Conservation (phyloP, 2,329 filamentous ascomycete species). For the Talaromyces amestolkiae region DNA sequence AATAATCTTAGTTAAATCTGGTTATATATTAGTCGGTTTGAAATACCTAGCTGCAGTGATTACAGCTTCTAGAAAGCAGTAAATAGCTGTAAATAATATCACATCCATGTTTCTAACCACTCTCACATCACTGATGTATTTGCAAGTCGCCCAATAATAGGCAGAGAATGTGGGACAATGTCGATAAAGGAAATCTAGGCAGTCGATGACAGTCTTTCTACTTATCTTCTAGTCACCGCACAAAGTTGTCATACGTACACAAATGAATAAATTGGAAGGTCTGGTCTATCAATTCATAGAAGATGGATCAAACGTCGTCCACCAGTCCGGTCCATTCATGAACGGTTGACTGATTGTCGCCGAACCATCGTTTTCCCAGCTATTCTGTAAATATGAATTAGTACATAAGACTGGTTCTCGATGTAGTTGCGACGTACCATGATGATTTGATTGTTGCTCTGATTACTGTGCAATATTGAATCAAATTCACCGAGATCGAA, state of each 20-base stretch:
- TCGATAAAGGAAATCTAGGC: background rate
- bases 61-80: no score
- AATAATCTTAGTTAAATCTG: no score
- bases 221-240: no score
- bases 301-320: background rate
- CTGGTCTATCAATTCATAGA: background rate
- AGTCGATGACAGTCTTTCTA: background rate
- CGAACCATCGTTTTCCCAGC: background rate
- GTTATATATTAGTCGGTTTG: no score
- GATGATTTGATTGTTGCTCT: background rate
- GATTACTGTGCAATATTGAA: background rate
- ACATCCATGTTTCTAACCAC: no score
- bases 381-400: background rate
- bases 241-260: background rate
- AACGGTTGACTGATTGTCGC: background rate
- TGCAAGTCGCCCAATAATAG: background rate
- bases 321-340: slow-evolving; percentile 8
- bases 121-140: background rate
- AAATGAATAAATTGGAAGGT: no score
- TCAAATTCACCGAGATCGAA: background rate
- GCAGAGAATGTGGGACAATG: background rate
- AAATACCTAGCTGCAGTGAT: no score
- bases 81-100: no score
- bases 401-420: background rate
- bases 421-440: background rate